Evolutionary conservation across 2,329 filamentous ascomycete species (phyloP), one percentile per base, ranked within the genome.

Genomic region (Magnaporthiopsis rhizophila): DNA sequence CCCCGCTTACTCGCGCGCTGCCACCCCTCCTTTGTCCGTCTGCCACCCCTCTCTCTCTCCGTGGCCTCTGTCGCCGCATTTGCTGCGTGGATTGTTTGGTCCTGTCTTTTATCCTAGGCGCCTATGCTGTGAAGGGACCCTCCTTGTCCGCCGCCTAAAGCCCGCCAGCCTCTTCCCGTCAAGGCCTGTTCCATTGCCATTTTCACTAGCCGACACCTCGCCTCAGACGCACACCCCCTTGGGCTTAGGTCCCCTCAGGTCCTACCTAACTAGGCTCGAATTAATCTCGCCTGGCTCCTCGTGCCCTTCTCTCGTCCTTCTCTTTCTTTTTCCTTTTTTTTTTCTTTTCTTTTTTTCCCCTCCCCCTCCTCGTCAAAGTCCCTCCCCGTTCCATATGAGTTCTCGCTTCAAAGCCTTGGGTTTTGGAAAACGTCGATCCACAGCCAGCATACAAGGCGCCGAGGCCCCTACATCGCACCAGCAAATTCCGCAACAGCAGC

Each of bases 371-470:
- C 45, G n/a, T n/a, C n/a, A n/a, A n/a, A n/a, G 45, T 50, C 45
- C 15, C 45, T 15, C 45, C 45, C 45, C 68, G 66, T 71, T 74
- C 78, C 80, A 78, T 82, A 90, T 90, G 88, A 90, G 85, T 84
- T 90, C 87, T 76, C 87, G 89, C 79, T 86, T 91, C 77, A 90
- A 90, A 83, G 85, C 85, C 83, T 84, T 92, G 80, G 88, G 89
- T 79, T 89, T 91, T 82, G 89, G 88, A 80, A 91, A 90, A 85
- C 88, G 89, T 78, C 90, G 87, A 82, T 89, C 88, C 73, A 82
- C 82, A 72, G 81, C 83, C 75, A 86, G 82, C 76, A 84, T 85
- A 72, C 81, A 83, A 65, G 68, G 66, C 73, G 74, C 78, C 74
- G 78, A 82, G 74, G 67, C 74, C 68, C 68, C 74, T 72, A 75